Conservation (phyloP, 768 basidiomycete genomes). For the Cystoderma amianthinum region DNA sequence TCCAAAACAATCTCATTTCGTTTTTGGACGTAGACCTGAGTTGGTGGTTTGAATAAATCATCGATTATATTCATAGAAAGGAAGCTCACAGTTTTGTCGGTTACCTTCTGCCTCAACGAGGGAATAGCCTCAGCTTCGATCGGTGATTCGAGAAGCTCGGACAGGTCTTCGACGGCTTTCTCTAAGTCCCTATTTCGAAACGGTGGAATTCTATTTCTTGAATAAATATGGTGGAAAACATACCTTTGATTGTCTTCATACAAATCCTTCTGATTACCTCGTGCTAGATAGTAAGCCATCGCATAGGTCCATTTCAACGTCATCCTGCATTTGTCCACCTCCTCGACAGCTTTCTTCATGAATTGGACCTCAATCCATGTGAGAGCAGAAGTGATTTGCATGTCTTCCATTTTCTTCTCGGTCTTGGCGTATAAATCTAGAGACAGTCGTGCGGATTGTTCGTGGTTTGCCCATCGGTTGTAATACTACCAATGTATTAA, state of each 20-base stretch:
- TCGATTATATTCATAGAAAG: neutral
- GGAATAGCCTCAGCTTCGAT: conserved; percentile 83
- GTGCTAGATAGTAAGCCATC: conserved; percentile 95
- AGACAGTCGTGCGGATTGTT: conserved; percentile 97
- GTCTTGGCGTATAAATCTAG: conserved; percentile 89
- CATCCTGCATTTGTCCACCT: conserved; percentile 82
- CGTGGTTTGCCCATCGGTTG: conserved; percentile 99
- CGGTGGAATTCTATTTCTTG: neutral
- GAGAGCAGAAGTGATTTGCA: conserved; percentile 86
- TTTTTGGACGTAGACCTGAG: conserved; percentile 89
- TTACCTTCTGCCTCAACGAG: conserved; percentile 82
- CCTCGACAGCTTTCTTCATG: conserved; percentile 97
- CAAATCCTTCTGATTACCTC: conserved; percentile 87
- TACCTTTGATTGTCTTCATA: conserved; percentile 97
- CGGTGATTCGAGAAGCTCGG: conserved; percentile 87
- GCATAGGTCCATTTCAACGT: conserved; percentile 99
- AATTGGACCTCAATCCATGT: conserved; percentile 99
- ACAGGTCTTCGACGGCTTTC: conserved; percentile 90
- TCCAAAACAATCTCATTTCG: conserved; percentile 92
- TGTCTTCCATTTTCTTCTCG: conserved; percentile 99
- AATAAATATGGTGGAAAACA: conserved; percentile 9
- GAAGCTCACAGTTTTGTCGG: conserved; percentile 80
- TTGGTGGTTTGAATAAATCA: neutral
- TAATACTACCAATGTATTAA: conserved; percentile 65
- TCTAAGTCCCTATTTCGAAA: conserved; percentile 68